phyloP scores from a whole-genome alignment of 495 filamentous ascomycete genomes.

The Aspergillus diversus region DNA sequence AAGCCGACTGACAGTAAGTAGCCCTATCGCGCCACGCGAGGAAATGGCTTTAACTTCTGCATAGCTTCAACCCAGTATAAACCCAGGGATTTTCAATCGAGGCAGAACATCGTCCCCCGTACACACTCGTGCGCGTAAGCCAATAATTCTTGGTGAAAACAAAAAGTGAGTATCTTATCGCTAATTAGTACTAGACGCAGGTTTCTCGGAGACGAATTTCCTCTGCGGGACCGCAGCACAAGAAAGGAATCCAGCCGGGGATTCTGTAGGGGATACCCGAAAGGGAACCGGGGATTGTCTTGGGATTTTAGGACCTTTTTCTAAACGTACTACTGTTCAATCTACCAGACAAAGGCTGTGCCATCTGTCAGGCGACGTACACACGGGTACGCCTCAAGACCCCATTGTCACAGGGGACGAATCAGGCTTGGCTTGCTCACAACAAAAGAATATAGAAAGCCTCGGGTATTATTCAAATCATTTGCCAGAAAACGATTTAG shows the following conservation, averaged over 20 bases:
- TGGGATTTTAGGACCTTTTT: no score
- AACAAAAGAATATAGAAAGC: not conserved
- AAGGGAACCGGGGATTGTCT: not conserved
- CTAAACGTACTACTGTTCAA: no score
- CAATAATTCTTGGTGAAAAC: not conserved
- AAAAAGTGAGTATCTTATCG: slow-evolving; percentile 10
- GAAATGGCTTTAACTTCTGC: slow-evolving; percentile 26
- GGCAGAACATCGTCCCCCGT: slow-evolving; percentile 65
- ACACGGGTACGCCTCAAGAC: no score
- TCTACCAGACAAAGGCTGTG: no score
- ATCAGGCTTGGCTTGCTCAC: no score
- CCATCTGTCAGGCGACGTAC: no score
- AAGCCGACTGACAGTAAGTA: slow-evolving; percentile 64
- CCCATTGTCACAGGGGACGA: no score
- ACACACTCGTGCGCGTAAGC: slow-evolving; percentile 49
- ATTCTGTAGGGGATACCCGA: not conserved
- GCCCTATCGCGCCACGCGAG: not conserved
- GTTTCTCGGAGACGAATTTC: slow-evolving; percentile 72
- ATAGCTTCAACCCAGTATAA: slow-evolving; percentile 55
- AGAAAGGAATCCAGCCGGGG: not conserved
- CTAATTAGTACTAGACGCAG: slow-evolving; percentile 60
- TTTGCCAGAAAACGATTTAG: no score
- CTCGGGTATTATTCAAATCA: not conserved
- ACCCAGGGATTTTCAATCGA: slow-evolving; percentile 69
- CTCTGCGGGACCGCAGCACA: slow-evolving; percentile 29